Base-by-base conservation (phyloP, 768 basidiomycete genomes). In the Leccinum uliginosum region DNA sequence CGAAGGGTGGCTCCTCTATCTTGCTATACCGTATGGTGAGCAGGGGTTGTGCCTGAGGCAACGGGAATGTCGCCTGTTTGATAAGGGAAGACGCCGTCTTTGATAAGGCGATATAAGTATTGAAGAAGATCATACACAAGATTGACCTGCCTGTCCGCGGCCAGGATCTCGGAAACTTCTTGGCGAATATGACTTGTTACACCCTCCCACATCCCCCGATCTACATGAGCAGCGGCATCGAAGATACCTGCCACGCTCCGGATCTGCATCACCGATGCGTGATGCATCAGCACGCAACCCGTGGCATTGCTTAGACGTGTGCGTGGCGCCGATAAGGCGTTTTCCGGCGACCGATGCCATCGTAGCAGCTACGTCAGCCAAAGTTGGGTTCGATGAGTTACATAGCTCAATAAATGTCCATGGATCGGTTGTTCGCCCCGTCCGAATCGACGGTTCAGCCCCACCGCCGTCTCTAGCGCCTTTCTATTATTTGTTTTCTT, bases 131-230 rank as follows among this genome's bases (percentile, higher is more conserved):
- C 29, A 17, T 45, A 23, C 6, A 27, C 30, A n/a, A 23, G 21
- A 7, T 12, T 12, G 34, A 26, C 10, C 26, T 27, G 29, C 10
- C 26, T 27, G 29, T 24, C 26, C 8, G 47, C 27, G 48, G 10
- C 46, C 30, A 21, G 19, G 43, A 52, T 27, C 19, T 9, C 19
- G 15, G 15, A 50, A 29, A 11, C 9, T 46, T 8, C 30, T 29
- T 59, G 19, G 59, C 21, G 47, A 40, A 19, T 7, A 4, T 1
- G 38, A 44, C 23, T n/a, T 19, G 17, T 35, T 52, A 19, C 12
- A n/a, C 19, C 9, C 24, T 38, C 15, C 6, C 27, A 38, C 35
- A 38, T n/a, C n/a, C 48, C 47, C 47, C 53, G 57, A 59, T 59
- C 47, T 59, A 43, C 51, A 10, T 26, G 19, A 29, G 35, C 19